Conservation (phyloP, 768 basidiomycete genomes). For the Strobilomyces dryophilus region DNA sequence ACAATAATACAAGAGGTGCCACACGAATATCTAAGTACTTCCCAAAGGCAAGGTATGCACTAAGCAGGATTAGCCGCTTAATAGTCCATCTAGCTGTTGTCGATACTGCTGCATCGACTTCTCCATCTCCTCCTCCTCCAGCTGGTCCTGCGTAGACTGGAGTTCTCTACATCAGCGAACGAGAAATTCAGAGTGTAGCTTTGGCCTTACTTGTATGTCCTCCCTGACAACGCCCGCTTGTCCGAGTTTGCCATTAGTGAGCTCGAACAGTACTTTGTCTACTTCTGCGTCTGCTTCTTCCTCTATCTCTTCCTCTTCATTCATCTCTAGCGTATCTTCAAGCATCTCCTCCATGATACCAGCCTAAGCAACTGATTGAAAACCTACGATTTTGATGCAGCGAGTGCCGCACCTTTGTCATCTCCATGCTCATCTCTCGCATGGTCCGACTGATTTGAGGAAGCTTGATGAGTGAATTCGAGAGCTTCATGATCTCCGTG, state of each 20-base stretch:
- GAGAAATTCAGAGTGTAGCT: not conserved
- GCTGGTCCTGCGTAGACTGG: slow-evolving; percentile 55
- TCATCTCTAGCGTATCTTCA: slow-evolving; percentile 85
- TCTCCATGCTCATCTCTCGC: slow-evolving; percentile 99
- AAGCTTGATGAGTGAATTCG: slow-evolving; percentile 86
- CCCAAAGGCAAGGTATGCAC: slow-evolving; percentile 12
- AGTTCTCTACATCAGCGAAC: slow-evolving; percentile 6
- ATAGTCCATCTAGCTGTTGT: slow-evolving; percentile 80
- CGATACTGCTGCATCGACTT: slow-evolving; percentile 88
- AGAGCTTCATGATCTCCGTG: slow-evolving; percentile 97
- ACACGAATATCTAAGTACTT: not conserved
- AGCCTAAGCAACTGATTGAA: slow-evolving; percentile 50
- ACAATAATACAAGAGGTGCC: slow-evolving; percentile 7
- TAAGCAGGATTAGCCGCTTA: slow-evolving; percentile 42
- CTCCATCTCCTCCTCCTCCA: slow-evolving; percentile 81
- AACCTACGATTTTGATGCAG: not conserved
- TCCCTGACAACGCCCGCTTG: slow-evolving; percentile 69
- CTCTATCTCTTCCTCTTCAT: slow-evolving; percentile 91
- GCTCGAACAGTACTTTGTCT: slow-evolving; percentile 91
- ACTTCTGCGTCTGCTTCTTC: slow-evolving; percentile 98
- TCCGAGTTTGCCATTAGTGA: slow-evolving; percentile 95
- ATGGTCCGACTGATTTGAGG: slow-evolving; percentile 91
- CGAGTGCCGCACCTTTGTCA: slow-evolving; percentile 77
- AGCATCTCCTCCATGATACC: slow-evolving; percentile 99
- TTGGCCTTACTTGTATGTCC: slow-evolving; percentile 66